These are phyloP conservation scores for Aechmea fasciata DNA, from an alignment of 176 grass and related monocot species.

Conservation along the genomic window DNA sequence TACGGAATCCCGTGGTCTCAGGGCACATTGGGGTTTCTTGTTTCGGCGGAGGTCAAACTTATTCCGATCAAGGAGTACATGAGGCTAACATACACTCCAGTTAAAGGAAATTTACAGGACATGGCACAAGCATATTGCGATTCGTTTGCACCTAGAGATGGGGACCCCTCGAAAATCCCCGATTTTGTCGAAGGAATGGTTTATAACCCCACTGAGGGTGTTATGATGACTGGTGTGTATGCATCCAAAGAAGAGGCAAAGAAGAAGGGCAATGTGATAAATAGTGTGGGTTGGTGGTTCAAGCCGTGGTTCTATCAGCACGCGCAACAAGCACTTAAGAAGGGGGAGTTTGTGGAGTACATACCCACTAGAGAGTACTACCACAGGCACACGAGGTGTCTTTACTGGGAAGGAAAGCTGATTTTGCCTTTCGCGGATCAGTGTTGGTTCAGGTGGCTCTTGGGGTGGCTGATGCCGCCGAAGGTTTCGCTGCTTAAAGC, in stretches of 20 bases:
- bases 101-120: conserved; percentile 46
- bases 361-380: conserved; percentile 90
- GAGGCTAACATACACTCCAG: conserved; percentile 63
- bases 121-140: conserved; percentile 64
- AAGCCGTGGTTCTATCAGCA: conserved; percentile 98
- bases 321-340: conserved; percentile 62
- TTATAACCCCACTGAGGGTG: conserved; percentile 53
- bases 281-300: conserved; percentile 83
- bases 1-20: conserved; percentile 88
- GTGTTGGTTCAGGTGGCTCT: conserved; percentile 84
- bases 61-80: conserved; percentile 92
- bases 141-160: conserved; percentile 65
- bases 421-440: conserved; percentile 87
- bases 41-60: conserved; percentile 84
- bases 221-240: conserved; percentile 87
- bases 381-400: conserved; percentile 80
- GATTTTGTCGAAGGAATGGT: conserved; percentile 95
- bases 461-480: conserved; percentile 92
- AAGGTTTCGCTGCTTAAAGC: conserved; percentile 96
- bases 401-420: conserved; percentile 97
- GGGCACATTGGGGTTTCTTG: conserved; percentile 76
- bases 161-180: conserved; percentile 68
- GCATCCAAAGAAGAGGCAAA: conserved; percentile 94
- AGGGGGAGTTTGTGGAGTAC: conserved; percentile 95
- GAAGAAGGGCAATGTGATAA: conserved; percentile 89